These are phyloP conservation scores for Apiotrichum siamense DNA, from an alignment of 1,284 basidiomycete genomes.

Conservation along the genomic window DNA sequence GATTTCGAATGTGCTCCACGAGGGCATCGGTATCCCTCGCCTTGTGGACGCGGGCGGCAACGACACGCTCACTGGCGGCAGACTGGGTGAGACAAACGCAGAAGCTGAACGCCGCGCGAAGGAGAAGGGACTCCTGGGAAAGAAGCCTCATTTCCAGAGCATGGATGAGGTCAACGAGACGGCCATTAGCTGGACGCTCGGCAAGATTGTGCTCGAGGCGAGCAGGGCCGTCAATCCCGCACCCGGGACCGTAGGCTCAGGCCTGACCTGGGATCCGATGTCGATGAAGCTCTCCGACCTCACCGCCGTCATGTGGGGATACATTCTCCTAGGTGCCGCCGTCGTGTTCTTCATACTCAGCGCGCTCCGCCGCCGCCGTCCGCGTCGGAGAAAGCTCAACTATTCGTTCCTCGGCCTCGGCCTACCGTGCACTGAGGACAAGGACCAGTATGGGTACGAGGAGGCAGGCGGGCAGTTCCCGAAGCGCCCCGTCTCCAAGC, in stretches of 20 bases:
- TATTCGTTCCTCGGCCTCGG: neutral
- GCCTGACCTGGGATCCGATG: slow-evolving; percentile 1
- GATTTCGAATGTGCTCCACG: slow-evolving; percentile 92
- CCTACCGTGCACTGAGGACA: neutral
- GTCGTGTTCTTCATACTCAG: slow-evolving; percentile 14
- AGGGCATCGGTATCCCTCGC: slow-evolving; percentile 90
- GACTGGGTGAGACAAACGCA: slow-evolving; percentile 52
- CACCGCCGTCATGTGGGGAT: slow-evolving; percentile 26
- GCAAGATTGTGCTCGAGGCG: slow-evolving; percentile 96
- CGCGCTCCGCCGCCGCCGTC: slow-evolving; percentile 2
- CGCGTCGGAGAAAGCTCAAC: neutral
- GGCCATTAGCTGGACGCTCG: slow-evolving; percentile 94
- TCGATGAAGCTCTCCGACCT: slow-evolving; percentile 1
- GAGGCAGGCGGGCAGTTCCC: neutral
- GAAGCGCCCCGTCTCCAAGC: slow-evolving; percentile 7
- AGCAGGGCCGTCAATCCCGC: slow-evolving; percentile 58
- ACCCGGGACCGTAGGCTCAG: slow-evolving; percentile 6
- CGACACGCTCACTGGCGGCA: slow-evolving; percentile 49
- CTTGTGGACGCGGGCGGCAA: slow-evolving; percentile 76
- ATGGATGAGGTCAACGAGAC: slow-evolving; percentile 86
- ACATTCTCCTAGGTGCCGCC: slow-evolving; percentile 25
- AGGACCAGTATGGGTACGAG: slow-evolving; percentile 3
- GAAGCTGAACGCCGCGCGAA: slow-evolving; percentile 66
- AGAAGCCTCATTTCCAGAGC: slow-evolving; percentile 67
- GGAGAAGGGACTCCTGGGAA: slow-evolving; percentile 62